phyloP scores from a whole-genome alignment of 2,329 filamentous ascomycete genomes.

The Ambrosiella beaveri region DNA sequence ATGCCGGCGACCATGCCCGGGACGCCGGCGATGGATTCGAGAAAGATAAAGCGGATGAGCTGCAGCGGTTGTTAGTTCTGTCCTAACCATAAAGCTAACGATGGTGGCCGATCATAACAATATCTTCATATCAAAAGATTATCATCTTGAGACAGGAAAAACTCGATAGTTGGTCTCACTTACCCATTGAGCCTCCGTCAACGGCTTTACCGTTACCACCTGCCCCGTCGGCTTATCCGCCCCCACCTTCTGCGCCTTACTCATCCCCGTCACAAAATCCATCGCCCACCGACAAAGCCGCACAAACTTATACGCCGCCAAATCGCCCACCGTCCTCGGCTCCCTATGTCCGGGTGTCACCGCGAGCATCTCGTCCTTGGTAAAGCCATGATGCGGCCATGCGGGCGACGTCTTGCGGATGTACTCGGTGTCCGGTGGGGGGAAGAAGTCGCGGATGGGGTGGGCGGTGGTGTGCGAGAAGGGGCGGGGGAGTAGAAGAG shows the following conservation, averaged over 20 bases:
- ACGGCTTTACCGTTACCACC: conserved; percentile 34
- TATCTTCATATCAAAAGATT: not conserved
- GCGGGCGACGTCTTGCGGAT: conserved; percentile 47
- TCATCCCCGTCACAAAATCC: conserved; percentile 60
- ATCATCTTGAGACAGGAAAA: not conserved
- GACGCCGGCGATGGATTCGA: conserved; percentile 87
- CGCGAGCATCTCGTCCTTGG: conserved; percentile 57
- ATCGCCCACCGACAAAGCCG: conserved; percentile 61
- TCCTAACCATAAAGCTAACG: not conserved
- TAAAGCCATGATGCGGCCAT: conserved; percentile 59
- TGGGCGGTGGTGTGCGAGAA: conserved; percentile 33
- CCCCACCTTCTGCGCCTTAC: conserved; percentile 52
- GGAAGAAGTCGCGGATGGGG: conserved; percentile 43
- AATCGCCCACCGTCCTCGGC: conserved; percentile 57
- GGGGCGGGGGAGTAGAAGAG: conserved; percentile 18
- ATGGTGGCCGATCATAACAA: not conserved
- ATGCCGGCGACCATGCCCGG: conserved; percentile 96
- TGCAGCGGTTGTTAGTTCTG: conserved; percentile 13
- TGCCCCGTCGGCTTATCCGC: conserved; percentile 39
- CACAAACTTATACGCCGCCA: conserved; percentile 60
- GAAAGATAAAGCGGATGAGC: conserved; percentile 74
- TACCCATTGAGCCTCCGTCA: conserved; percentile 76
- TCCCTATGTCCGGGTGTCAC: conserved; percentile 63
- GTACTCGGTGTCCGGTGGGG: conserved; percentile 39
- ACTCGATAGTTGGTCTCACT: conserved; percentile 14